Percentiles rank a stretch among this genome's conserved stretches.
These are phyloP conservation scores for Starmerella vaccinii DNA, from an alignment of 805 yeast genomes.

Conservation along the genomic window DNA sequence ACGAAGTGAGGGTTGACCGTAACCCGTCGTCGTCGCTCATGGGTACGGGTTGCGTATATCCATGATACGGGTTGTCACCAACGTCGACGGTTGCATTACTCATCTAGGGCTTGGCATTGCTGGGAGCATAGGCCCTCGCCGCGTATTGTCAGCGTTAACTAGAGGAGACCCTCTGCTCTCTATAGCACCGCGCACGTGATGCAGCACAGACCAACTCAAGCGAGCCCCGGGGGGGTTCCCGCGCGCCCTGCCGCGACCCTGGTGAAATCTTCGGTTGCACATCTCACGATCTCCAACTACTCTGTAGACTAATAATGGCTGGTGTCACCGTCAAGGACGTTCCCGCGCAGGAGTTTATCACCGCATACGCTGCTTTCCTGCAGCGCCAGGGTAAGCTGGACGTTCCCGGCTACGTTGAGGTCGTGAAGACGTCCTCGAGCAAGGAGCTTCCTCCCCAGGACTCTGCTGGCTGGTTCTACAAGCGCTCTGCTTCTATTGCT, in stretches of 20 bases:
- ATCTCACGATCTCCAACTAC: background rate
- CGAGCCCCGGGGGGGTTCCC: no score
- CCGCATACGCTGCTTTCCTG: conserved; percentile 98
- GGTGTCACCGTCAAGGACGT: conserved; percentile 71
- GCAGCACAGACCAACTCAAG: background rate
- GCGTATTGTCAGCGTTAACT: no score
- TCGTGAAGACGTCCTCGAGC: conserved; percentile 98
- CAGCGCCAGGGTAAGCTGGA: conserved; percentile 99
- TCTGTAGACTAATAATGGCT: conserved; percentile 21
- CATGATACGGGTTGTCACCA: no score
- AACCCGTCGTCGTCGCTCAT: no score
- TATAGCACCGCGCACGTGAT: no score
- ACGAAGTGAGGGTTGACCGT: no score
- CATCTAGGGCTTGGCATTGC: conserved; percentile 3
- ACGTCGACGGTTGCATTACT: no score
- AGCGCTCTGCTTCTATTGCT: conserved; percentile 99
- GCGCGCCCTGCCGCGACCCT: background rate
- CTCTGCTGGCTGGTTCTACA: conserved; percentile 99
- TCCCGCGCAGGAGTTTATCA: conserved; percentile 99
- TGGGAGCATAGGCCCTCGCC: no score
- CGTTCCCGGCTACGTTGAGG: conserved; percentile 99
- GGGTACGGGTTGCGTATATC: no score
- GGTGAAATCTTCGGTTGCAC: conserved; percentile 1
- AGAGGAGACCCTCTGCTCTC: no score
- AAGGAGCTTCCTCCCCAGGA: conserved; percentile 99